Percentiles rank a stretch among this genome's conserved stretches.
These are phyloP conservation scores for Chalciporus pseudorubinellus DNA, from an alignment of 768 basidiomycete species.

Conservation along the genomic window DNA sequence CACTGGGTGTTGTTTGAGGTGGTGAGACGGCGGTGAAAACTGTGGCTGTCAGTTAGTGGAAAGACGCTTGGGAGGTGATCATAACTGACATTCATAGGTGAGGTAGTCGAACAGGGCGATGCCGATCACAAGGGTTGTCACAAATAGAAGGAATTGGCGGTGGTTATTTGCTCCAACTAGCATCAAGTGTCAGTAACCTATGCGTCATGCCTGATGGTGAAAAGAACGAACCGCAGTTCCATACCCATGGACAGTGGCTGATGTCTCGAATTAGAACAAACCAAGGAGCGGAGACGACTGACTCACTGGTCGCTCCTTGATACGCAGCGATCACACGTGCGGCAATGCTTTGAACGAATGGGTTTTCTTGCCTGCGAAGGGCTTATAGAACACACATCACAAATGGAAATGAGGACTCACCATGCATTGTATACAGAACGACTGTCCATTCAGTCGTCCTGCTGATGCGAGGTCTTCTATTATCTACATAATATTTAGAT, in stretches of 20 bases:
- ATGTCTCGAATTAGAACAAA: conserved; percentile 4
- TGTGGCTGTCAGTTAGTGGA: conserved; percentile 24
- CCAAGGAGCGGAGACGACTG: not conserved
- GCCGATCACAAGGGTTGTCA: conserved; percentile 78
- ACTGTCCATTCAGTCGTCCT: conserved; percentile 89
- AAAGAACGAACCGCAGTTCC: conserved; percentile 83
- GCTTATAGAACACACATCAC: not conserved
- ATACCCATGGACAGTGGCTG: conserved; percentile 98
- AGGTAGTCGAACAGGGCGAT: conserved; percentile 82
- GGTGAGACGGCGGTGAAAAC: conserved; percentile 51
- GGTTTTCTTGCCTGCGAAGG: conserved; percentile 72
- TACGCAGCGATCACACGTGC: conserved; percentile 85
- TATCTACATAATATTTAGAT: conserved; percentile 45
- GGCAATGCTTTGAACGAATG: conserved; percentile 92
- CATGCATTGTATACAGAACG: conserved; percentile 97
- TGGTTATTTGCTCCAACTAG: conserved; percentile 91
- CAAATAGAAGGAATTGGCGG: conserved; percentile 94
- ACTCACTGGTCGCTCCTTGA: conserved; percentile 92
- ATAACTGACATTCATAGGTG: conserved; percentile 69
- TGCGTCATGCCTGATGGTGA: not conserved
- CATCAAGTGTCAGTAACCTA: conserved; percentile 6
- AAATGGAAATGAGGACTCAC: conserved; percentile 36
- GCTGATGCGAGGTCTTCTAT: conserved; percentile 89
- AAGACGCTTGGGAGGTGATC: not conserved
- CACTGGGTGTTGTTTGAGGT: conserved; percentile 1